These are phyloP conservation scores for Hansenula anomala DNA, from an alignment of 1,139 yeast species.

Conservation along the genomic window DNA sequence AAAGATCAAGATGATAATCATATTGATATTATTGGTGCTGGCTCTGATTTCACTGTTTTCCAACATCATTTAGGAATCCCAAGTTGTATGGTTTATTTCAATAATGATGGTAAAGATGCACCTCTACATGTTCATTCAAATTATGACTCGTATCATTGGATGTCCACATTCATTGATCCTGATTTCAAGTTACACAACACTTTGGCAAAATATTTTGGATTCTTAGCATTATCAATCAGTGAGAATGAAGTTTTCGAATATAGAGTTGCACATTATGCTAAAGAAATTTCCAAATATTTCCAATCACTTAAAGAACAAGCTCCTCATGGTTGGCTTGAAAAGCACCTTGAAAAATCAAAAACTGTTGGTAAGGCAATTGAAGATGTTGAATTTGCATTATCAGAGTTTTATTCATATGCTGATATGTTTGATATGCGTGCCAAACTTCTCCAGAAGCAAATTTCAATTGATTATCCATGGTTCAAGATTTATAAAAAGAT, in stretches of 20 bases:
- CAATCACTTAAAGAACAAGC: slow-evolving; percentile 23
- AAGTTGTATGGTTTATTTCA: slow-evolving; percentile 37
- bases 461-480: slow-evolving; percentile 68
- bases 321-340: slow-evolving; percentile 32
- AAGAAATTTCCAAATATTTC: slow-evolving; percentile 28
- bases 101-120: slow-evolving; percentile 26
- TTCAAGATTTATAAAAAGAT: slow-evolving; percentile 55
- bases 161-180: slow-evolving; percentile 50
- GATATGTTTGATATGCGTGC: slow-evolving; percentile 34
- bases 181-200: slow-evolving; percentile 49
- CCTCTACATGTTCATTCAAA: slow-evolving; percentile 55
- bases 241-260: slow-evolving; percentile 45
- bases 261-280: slow-evolving; percentile 34
- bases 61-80: slow-evolving; percentile 49
- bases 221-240: slow-evolving; percentile 45
- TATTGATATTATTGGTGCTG: slow-evolving; percentile 29
- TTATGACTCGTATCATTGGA: slow-evolving; percentile 55
- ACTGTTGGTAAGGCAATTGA: slow-evolving; percentile 1
- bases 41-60: slow-evolving; percentile 39
- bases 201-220: slow-evolving; percentile 55
- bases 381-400: slow-evolving; percentile 5
- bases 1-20: slow-evolving; percentile 21
- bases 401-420: slow-evolving; percentile 15
- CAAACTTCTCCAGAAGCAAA: slow-evolving; percentile 37
- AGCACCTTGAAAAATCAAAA: neutral